Evolutionary conservation across 2,329 filamentous ascomycete genomes (phyloP).

Genomic region (Penicillium sp.): DNA sequence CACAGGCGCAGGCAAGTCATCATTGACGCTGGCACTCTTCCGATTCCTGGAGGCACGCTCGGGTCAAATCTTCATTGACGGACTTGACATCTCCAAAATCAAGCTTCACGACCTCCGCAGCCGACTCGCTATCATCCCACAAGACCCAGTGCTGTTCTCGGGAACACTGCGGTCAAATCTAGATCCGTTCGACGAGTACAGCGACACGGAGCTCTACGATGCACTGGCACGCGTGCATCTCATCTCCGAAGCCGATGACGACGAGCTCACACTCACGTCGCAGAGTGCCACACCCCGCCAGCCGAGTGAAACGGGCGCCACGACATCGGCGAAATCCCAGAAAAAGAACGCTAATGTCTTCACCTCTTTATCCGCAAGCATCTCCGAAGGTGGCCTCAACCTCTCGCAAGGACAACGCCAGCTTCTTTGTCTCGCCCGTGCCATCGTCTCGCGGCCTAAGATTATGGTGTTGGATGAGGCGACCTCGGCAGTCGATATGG

Average conservation of each 20-base stretch:
- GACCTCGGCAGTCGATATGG: slow-evolving; percentile 75
- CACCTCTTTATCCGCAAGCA: slow-evolving; percentile 59
- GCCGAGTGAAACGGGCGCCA: slow-evolving; percentile 18
- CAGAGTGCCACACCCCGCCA: slow-evolving; percentile 67
- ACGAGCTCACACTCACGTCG: slow-evolving; percentile 63
- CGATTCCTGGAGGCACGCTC: slow-evolving; percentile 30
- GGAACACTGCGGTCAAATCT: slow-evolving; percentile 75
- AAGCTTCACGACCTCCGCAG: slow-evolving; percentile 61
- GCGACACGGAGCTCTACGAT: slow-evolving; percentile 67
- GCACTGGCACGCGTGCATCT: slow-evolving; percentile 70
- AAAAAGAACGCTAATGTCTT: slow-evolving; percentile 66
- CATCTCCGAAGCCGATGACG: slow-evolving; percentile 52
- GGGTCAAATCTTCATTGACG: slow-evolving; percentile 33
- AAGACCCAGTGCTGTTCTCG: slow-evolving; percentile 79
- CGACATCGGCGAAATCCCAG: slow-evolving; percentile 25
- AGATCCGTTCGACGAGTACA: slow-evolving; percentile 71
- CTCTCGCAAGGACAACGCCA: slow-evolving; percentile 36
- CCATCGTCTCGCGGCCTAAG: slow-evolving; percentile 68
- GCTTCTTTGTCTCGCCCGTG: slow-evolving; percentile 33
- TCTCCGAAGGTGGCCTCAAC: slow-evolving; percentile 72
- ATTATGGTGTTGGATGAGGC: slow-evolving; percentile 81
- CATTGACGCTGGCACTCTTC: slow-evolving; percentile 33
- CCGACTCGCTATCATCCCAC: slow-evolving; percentile 77
- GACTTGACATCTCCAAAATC: slow-evolving; percentile 50
- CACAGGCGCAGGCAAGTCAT: slow-evolving; percentile 38